Evolutionary conservation across 2,329 filamentous ascomycete species (phyloP).

Genomic region (Trichoderma sp.): DNA sequence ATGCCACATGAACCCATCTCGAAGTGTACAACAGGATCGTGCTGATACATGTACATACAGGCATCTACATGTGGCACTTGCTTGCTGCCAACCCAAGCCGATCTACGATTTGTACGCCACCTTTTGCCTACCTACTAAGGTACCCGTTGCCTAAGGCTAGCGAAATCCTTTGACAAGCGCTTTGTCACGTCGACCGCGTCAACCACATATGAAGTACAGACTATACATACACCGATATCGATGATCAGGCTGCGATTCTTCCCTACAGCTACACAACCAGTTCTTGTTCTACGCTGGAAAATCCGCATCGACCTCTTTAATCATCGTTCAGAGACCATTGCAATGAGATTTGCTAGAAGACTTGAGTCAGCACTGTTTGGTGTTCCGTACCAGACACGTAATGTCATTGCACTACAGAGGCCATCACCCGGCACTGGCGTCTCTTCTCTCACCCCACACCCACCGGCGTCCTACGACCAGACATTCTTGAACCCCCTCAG

Average conservation of each 20-base stretch:
- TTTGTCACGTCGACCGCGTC: not conserved
- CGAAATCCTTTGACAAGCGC: not conserved
- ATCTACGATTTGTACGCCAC: constrained; percentile 27
- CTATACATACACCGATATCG: not conserved
- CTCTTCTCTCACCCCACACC: not conserved
- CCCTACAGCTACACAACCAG: not conserved
- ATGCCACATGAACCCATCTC: constrained; percentile 18
- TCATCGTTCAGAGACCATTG: not conserved
- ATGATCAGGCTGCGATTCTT: not conserved
- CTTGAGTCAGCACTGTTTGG: not conserved
- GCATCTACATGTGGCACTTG: not conserved
- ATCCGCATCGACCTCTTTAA: not conserved
- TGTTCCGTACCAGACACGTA: not conserved
- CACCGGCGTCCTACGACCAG: not conserved
- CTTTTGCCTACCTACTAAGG: not conserved
- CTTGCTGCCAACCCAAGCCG: constrained; percentile 12
- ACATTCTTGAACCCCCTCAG: constrained; percentile 9
- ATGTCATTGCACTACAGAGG: not conserved
- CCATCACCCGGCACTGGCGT: not conserved
- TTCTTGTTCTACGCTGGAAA: not conserved
- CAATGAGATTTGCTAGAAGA: not conserved
- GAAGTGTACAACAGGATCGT: constrained; percentile 9
- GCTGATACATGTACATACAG: not conserved
- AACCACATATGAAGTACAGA: too few species aligned
- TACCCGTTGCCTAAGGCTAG: constrained; percentile 5